Base-by-base conservation (phyloP, 2,329 filamentous ascomycete species). In the Ophiostoma sp. region DNA sequence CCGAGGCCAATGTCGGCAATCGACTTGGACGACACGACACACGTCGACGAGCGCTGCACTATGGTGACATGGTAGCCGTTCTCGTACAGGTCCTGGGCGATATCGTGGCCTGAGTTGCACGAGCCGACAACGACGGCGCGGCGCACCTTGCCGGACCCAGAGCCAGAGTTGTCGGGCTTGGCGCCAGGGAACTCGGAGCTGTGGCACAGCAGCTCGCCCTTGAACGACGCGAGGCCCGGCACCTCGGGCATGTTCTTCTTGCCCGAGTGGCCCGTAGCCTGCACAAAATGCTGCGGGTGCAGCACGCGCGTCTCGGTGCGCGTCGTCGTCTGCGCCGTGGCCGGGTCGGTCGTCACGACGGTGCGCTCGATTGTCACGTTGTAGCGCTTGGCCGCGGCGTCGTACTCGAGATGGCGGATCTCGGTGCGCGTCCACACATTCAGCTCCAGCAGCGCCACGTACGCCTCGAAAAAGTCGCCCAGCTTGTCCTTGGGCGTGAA, bases 401-500 rank as follows among this genome's bases (percentile, higher is more conserved):
- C 81, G 81, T 84, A 90, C 1, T 79, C 78, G 0, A 84, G 79
- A 0, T 79, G 77, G 1, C 76, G 77, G 0, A 90, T 74, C 1
- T 79, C 82, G 0, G 87, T 86, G 13, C 77, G 79, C 0, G 81
- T 85, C 89, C 89, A 91, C 35, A 90, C 83, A 72, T 91, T 89
- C 57, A 92, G 82, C 74, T 92, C 89, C n/a, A 91, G 80, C 0
- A 87, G 77, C 5, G 80, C 83, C 0, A 84, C 89, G 73, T 92
- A 91, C 0, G 84, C 80, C 73, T 90, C 88, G 72, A 91, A 87
- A 79, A 87, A 92, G 62, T 90, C 87, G 1, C 83, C 89, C 0
- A 91, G 80, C 75, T 91, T 91, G 77, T 91, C 89, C 75, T 91
- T 91, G 5, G 89, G 88, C 0, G 88, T 90, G 76, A 90, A 92